Conservation (phyloP, 1,284 basidiomycete genomes). For the Marasmius fiardii region DNA sequence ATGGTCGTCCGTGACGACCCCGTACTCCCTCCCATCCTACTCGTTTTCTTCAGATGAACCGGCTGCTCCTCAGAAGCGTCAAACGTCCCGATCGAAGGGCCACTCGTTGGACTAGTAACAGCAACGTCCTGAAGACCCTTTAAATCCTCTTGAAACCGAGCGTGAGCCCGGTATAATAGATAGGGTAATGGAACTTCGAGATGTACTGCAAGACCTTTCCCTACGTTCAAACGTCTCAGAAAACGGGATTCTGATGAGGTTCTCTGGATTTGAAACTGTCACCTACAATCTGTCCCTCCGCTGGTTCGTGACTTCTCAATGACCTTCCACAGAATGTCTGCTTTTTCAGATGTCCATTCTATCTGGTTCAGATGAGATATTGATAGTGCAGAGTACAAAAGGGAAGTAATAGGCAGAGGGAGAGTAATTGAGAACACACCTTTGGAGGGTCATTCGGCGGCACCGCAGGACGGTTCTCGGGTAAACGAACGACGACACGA, state of each 20-base stretch:
- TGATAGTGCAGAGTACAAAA: conserved; percentile 1
- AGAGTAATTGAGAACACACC: conserved; percentile 48
- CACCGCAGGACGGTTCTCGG: conserved; percentile 70
- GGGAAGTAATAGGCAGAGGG: no score
- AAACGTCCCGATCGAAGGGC: conserved; percentile 26
- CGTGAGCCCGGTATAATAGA: conserved; percentile 74
- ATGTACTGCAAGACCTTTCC: conserved; percentile 77
- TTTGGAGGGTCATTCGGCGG: conserved; percentile 58
- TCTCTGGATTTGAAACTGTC: conserved; percentile 1
- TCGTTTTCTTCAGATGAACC: conserved; percentile 9
- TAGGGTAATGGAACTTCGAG: conserved; percentile 78
- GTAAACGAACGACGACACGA: conserved; percentile 72
- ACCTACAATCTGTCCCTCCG: conserved; percentile 72
- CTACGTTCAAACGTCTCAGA: conserved; percentile 31
- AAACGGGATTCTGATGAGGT: neutral
- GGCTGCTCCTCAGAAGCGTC: conserved; percentile 30
- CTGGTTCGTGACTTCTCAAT: conserved; percentile 70
- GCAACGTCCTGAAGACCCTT: conserved; percentile 69
- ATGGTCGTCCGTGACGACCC: conserved; percentile 24
- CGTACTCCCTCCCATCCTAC: no score
- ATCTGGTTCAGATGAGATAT: conserved; percentile 42
- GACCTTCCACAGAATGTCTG: conserved; percentile 78
- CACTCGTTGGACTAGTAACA: conserved; percentile 41
- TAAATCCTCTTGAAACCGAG: conserved; percentile 77
- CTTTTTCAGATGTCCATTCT: conserved; percentile 79